Conservation (phyloP, 805 yeast species). For the Metschnikowia gelsemii region DNA sequence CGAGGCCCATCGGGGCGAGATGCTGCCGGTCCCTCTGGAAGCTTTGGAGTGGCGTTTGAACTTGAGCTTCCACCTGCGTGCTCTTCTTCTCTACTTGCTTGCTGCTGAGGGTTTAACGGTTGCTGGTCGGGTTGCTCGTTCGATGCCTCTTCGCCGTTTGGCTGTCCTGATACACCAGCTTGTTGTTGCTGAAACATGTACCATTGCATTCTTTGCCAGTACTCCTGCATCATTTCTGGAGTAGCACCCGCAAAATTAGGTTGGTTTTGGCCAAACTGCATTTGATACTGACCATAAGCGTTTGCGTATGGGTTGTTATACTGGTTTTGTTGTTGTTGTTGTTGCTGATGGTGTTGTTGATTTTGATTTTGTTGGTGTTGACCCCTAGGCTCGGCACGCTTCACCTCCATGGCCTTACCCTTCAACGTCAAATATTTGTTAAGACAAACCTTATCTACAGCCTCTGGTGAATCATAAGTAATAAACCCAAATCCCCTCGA, state of each 20-base stretch:
- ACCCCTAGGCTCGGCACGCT: slow-evolving; percentile 80
- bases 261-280: slow-evolving; percentile 15
- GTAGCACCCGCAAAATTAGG: slow-evolving; percentile 24
- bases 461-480: slow-evolving; percentile 91
- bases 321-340: slow-evolving; percentile 30
- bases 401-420: slow-evolving; percentile 82
- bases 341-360: slow-evolving; percentile 23
- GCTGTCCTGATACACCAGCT: slow-evolving; percentile 22
- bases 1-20: slow-evolving; percentile 15
- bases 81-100: slow-evolving; percentile 16
- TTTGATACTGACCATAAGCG: slow-evolving; percentile 22
- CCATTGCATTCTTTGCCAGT: slow-evolving; percentile 67
- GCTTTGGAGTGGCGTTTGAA: slow-evolving; percentile 1
- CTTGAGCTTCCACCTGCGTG: background rate
- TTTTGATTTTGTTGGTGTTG: slow-evolving; percentile 50
- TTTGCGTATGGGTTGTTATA: slow-evolving; percentile 30
- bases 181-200: slow-evolving; percentile 56
- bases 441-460: slow-evolving; percentile 84
- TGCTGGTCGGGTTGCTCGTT: slow-evolving; percentile 36
- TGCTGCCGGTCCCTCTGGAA: slow-evolving; percentile 27
- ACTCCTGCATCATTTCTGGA: slow-evolving; percentile 62
- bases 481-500: slow-evolving; percentile 97
- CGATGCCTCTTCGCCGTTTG: slow-evolving; percentile 22
- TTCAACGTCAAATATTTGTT: slow-evolving; percentile 80
- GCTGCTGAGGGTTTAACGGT: slow-evolving; percentile 47